A percentile compares a stretch with the other conserved stretches of the same genome.
Evolutionary conservation across 345 rosid genomes (phyloP).

Genomic region (Hibiscus trionum): DNA sequence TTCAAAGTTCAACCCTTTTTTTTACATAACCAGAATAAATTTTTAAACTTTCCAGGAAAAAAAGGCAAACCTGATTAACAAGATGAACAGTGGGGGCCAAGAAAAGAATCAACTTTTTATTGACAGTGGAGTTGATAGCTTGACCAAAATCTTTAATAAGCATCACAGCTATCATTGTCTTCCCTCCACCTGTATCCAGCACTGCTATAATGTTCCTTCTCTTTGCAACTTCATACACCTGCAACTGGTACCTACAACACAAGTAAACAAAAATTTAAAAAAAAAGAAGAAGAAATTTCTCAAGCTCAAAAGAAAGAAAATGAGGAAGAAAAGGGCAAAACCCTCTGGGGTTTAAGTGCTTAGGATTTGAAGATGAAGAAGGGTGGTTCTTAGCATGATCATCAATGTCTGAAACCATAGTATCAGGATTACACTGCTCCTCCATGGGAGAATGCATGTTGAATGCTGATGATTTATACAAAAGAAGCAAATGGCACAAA

Average conservation of each 20-base stretch:
- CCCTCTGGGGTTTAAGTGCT: constrained; percentile 38
- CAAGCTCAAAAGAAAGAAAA: constrained; percentile 7
- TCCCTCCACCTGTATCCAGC: constrained; percentile 60
- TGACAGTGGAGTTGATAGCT: constrained; percentile 24
- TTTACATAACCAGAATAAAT: not conserved
- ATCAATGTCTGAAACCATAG: not conserved
- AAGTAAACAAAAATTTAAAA: not conserved
- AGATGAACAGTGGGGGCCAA: constrained; percentile 78
- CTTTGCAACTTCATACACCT: constrained; percentile 59
- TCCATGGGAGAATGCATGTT: no score
- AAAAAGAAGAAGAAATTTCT: not conserved
- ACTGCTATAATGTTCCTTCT: constrained; percentile 71
- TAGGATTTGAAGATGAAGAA: not conserved
- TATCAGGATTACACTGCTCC: not conserved
- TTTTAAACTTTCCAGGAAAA: not conserved
- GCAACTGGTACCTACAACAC: constrained; percentile 44
- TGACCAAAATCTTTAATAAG: constrained; percentile 42
- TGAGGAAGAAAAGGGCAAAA: constrained; percentile 7
- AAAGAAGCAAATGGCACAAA: no score
- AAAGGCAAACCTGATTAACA: constrained; percentile 55
- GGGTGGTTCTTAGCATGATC: constrained; percentile 1
- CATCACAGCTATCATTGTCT: constrained; percentile 61
- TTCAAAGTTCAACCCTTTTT: no score
- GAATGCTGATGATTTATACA: no score
- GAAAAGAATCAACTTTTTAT: constrained; percentile 51